These are phyloP conservation scores for Microbotryum lychnidis-dioicae DNA, from an alignment of 1,284 basidiomycete species.

Conservation along the genomic window DNA sequence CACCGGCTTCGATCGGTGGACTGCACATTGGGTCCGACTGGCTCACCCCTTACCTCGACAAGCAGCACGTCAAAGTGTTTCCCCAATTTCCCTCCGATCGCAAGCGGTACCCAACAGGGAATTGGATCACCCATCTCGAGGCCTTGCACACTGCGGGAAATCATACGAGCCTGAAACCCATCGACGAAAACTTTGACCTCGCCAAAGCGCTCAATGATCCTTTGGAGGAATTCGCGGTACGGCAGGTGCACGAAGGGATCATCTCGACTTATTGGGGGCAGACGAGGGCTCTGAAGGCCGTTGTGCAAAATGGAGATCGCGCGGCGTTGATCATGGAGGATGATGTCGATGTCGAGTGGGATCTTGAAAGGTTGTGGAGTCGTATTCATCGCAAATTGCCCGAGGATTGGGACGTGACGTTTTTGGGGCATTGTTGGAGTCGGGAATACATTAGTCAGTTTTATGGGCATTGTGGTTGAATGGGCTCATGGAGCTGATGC, in stretches of 20 bases:
- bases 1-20: constrained; percentile 19
- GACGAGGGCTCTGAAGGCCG: constrained; percentile 47
- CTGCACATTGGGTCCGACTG: constrained; percentile 27
- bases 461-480: neutral
- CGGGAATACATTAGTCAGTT: constrained; percentile 32
- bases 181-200: constrained; percentile 16
- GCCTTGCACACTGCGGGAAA: constrained; percentile 11
- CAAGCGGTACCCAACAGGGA: neutral
- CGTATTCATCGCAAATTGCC: constrained; percentile 55
- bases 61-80: constrained; percentile 1
- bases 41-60: constrained; percentile 19
- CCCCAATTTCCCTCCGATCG: constrained; percentile 1
- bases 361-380: constrained; percentile 50
- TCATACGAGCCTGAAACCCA: constrained; percentile 12
- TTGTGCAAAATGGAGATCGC: constrained; percentile 37
- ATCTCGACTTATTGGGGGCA: constrained; percentile 59
- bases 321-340: constrained; percentile 61
- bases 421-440: constrained; percentile 51
- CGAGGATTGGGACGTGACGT: constrained; percentile 62
- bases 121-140: constrained; percentile 25
- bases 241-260: constrained; percentile 34
- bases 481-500: too few species aligned
- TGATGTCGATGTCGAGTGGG: constrained; percentile 67
- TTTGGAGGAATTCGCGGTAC: constrained; percentile 26
- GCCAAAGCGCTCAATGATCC: constrained; percentile 29